These are phyloP conservation scores for Berkeleyomyces basicola DNA, from an alignment of 2,329 filamentous ascomycete species.

Conservation along the genomic window DNA sequence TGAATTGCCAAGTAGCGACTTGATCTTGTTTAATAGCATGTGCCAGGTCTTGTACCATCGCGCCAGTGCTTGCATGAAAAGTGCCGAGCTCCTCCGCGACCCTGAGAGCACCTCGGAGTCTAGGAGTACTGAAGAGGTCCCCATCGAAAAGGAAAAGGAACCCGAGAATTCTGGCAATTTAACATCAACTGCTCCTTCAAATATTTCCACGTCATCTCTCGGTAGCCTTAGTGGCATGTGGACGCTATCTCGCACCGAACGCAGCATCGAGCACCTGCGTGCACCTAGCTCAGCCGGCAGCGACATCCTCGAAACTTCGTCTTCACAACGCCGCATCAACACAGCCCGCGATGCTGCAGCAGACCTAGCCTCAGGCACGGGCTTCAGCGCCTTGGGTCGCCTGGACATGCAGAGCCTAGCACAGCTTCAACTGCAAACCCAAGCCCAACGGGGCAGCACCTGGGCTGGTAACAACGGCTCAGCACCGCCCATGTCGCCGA, in stretches of 20 bases:
- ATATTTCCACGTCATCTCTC: conserved; percentile 14
- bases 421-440: conserved; percentile 9
- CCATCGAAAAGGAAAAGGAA: conserved; percentile 17
- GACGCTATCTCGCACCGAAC: conserved; percentile 5
- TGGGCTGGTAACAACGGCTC: neutral
- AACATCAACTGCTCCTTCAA: conserved; percentile 15
- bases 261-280: conserved; percentile 19
- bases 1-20: conserved; percentile 30
- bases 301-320: conserved; percentile 22
- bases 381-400: conserved; percentile 15
- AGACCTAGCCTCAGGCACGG: conserved; percentile 6
- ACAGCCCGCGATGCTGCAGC: neutral
- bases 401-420: conserved; percentile 9
- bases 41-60: conserved; percentile 34
- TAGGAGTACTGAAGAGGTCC: neutral
- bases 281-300: conserved; percentile 37
- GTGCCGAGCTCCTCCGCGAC: conserved; percentile 29
- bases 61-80: conserved; percentile 34
- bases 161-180: conserved; percentile 17
- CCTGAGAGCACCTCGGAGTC: neutral
- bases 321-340: conserved; percentile 3
- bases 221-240: conserved; percentile 12
- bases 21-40: conserved; percentile 35
- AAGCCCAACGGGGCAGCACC: neutral
- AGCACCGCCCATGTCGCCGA: conserved; percentile 5